phyloP scores from a whole-genome alignment of 2,329 filamentous ascomycete species.

The Neopestalotiopsis sp. region DNA sequence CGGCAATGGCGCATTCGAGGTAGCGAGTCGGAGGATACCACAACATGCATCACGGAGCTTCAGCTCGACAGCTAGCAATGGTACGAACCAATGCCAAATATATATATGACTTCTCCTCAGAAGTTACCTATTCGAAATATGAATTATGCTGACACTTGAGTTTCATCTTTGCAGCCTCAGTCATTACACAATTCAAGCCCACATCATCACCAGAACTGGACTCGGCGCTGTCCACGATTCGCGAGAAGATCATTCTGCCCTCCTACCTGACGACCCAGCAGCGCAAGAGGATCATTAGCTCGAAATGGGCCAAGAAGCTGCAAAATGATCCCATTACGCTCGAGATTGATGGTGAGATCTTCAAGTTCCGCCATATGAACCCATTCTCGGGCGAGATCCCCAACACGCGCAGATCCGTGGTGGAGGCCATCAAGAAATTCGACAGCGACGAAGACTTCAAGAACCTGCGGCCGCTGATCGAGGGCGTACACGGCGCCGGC shows the following conservation, averaged over 20 bases:
- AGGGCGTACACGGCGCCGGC: constrained; percentile 52
- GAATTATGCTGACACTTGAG: background rate
- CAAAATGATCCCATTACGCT: constrained; percentile 61
- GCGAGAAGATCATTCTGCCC: constrained; percentile 67
- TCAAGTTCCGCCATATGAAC: constrained; percentile 57
- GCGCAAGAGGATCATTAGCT: constrained; percentile 57
- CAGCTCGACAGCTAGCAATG: constrained; percentile 34
- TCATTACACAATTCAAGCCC: constrained; percentile 52
- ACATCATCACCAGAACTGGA: constrained; percentile 62
- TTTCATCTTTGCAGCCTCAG: constrained; percentile 22
- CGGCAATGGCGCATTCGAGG: constrained; percentile 32
- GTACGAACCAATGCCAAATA: constrained; percentile 24
- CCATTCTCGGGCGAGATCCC: constrained; percentile 46
- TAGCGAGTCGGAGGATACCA: constrained; percentile 26
- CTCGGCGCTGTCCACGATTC: constrained; percentile 55
- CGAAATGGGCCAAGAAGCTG: constrained; percentile 53
- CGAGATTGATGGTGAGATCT: constrained; percentile 61
- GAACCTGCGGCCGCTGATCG: constrained; percentile 58
- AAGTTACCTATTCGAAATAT: background rate
- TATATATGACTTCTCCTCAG: too few species aligned
- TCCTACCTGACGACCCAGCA: constrained; percentile 60
- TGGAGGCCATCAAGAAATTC: constrained; percentile 50
- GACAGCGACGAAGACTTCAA: constrained; percentile 53
- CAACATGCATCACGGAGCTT: constrained; percentile 29
- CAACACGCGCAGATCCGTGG: constrained; percentile 45